Evolutionary conservation across 2,329 filamentous ascomycete species (phyloP).

Genomic region (Clarireedia paspali): DNA sequence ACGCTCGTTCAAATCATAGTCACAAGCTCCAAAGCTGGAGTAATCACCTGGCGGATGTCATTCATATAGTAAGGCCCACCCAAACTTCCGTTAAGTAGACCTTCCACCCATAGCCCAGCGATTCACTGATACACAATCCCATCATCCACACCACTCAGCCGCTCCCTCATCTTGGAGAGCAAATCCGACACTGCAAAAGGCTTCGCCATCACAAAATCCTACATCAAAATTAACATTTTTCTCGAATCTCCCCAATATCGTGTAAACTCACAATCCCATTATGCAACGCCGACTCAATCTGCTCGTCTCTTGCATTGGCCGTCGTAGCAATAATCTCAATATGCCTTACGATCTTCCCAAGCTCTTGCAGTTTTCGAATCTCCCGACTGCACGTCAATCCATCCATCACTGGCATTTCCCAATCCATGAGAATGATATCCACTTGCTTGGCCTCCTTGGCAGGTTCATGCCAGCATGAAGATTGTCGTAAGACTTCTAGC

Average conservation of each 20-base stretch:
- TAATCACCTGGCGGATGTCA: no score
- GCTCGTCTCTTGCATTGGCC: conserved; percentile 26
- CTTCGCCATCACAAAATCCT: conserved; percentile 22
- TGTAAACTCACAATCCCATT: conserved; percentile 7
- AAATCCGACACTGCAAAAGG: conserved; percentile 19
- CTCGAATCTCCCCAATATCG: neutral
- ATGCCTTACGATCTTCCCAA: conserved; percentile 43
- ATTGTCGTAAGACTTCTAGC: conserved; percentile 33
- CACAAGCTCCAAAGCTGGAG: no score
- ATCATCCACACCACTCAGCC: conserved; percentile 7
- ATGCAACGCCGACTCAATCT: conserved; percentile 12
- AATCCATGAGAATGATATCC: conserved; percentile 65
- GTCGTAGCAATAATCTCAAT: conserved; percentile 29
- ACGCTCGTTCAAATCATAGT: no score
- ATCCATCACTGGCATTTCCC: conserved; percentile 70
- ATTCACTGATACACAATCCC: neutral
- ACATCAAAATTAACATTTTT: neutral
- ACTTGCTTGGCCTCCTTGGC: conserved; percentile 32
- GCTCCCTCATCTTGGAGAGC: conserved; percentile 17
- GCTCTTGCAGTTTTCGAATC: conserved; percentile 52
- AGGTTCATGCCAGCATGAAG: conserved; percentile 21
- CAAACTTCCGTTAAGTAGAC: no score
- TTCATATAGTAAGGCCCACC: no score
- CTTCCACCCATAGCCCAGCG: no score
- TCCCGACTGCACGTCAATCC: conserved; percentile 57